Evolutionary conservation across 2,329 filamentous ascomycete genomes (phyloP).

Genomic region (Aspergillus sp.): DNA sequence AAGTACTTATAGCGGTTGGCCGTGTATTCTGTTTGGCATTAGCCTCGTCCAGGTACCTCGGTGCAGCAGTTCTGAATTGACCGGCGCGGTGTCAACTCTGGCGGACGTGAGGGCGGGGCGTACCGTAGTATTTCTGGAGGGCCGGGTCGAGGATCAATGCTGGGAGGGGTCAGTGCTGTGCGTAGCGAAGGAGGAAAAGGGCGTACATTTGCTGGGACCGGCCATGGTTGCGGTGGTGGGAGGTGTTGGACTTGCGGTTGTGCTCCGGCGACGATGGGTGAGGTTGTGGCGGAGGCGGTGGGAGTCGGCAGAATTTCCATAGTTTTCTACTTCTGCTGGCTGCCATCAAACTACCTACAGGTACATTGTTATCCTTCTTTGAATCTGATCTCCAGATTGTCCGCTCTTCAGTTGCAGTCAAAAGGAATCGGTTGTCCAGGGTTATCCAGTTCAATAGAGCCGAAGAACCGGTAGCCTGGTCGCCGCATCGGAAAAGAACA

Average conservation of each 20-base stretch:
- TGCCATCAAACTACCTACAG: too few relatives aligned
- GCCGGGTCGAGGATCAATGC: conserved; percentile 36
- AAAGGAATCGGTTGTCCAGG: too few relatives aligned
- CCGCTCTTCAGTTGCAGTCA: too few relatives aligned
- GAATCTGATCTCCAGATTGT: too few relatives aligned
- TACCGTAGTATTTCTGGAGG: conserved; percentile 44
- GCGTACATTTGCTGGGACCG: conserved; percentile 41
- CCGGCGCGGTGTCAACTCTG: neutral
- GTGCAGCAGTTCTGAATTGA: neutral
- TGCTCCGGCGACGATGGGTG: neutral
- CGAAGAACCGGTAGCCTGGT: too few relatives aligned
- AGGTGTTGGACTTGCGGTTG: conserved; percentile 1
- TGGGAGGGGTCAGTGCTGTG: conserved; percentile 39
- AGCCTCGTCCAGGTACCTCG: neutral
- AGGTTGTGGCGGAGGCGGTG: too few relatives aligned
- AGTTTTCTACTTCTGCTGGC: too few relatives aligned
- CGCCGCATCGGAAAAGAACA: too few relatives aligned
- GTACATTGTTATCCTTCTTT: too few relatives aligned
- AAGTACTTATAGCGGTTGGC: conserved; percentile 88
- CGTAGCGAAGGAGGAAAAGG: neutral
- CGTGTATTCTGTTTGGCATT: conserved; percentile 57
- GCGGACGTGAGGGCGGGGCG: conserved; percentile 15
- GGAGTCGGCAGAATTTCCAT: too few relatives aligned
- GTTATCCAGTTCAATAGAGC: too few relatives aligned
- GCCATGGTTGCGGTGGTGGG: conserved; percentile 35